Base-by-base conservation (phyloP, 257 asterid genomes). In the Solanum dulcamara region DNA sequence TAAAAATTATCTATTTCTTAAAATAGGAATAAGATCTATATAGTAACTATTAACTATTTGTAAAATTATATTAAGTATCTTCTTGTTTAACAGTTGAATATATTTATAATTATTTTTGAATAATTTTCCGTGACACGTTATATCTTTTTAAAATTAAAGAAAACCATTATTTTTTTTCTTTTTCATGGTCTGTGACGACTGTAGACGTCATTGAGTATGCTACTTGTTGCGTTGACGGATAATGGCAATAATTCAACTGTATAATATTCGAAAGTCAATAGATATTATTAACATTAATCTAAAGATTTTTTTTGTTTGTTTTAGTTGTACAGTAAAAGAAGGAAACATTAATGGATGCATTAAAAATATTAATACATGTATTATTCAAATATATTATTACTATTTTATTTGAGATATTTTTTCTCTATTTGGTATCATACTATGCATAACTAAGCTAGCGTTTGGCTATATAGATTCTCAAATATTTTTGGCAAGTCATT, bases 121-220 rank as follows among this genome's bases (percentile, higher is more conserved):
- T 33, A 67, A 67, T 15, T 68, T 17, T 70, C 26, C 9, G 10
- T 33, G 8, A 17, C 46, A 44, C 22, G 8, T 44, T 18, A 26
- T 60, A 26, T 75, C 60, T 35, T 70, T 67, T 35, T 18, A 17
- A 18, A 0, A 37, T 20, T 68, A 17, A n/a, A 13, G n/a, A 40
- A 37, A 74, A 2, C 14, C 14, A n/a, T 42, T 24, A 9, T 4
- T 12, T 7, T 42, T 13, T 7, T 6, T 3, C 0, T 3, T 13
- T 40, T 7, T 24, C 37, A 75, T 26, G 60, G 82, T 26, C 13
- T 26, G 60, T 42, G 59, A 89, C 91, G 90, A 26, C 81, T 53
- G 48, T 83, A 88, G 87, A 91, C 89, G 71, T 88, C 91, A 81
- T 72, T 85, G 37, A 6, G 44, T 81, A 55, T 85, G 85, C 64